phyloP scores from a whole-genome alignment of 2,329 filamentous ascomycete species.

The Aspergillus nomiae region DNA sequence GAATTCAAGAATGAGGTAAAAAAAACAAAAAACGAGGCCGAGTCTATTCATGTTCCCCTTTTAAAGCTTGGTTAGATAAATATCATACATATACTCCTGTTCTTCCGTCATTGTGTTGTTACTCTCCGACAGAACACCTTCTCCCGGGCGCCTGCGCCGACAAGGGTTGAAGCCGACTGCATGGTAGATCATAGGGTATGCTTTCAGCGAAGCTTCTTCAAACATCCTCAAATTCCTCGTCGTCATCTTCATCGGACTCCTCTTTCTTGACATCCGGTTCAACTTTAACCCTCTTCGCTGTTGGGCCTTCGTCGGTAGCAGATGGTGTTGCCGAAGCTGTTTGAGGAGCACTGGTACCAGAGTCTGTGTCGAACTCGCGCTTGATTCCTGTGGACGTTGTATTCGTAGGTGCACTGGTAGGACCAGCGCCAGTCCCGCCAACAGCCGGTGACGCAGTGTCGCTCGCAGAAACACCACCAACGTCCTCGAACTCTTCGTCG shows the following conservation, averaged over 20 bases:
- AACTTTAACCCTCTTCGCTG: slow-evolving; percentile 48
- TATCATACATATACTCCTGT: neutral
- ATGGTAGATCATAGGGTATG: neutral
- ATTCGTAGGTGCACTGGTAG: slow-evolving; percentile 30
- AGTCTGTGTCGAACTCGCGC: slow-evolving; percentile 42
- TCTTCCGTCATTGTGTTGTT: neutral
- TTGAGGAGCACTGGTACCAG: slow-evolving; percentile 40
- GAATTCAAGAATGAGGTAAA: neutral
- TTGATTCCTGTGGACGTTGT: slow-evolving; percentile 33
- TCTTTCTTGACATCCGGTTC: slow-evolving; percentile 40
- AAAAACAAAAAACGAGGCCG: neutral
- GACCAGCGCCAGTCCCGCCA: slow-evolving; percentile 24
- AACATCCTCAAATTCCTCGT: slow-evolving; percentile 49
- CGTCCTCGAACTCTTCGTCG: slow-evolving; percentile 49
- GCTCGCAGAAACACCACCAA: slow-evolving; percentile 41
- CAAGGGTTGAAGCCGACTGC: neutral
- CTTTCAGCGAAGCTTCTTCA: slow-evolving; percentile 16
- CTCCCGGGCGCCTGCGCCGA: slow-evolving; percentile 25
- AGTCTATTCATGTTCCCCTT: neutral
- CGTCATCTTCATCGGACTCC: slow-evolving; percentile 47
- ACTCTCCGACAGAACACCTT: neutral
- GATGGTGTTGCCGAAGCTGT: slow-evolving; percentile 41
- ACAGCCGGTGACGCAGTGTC: slow-evolving; percentile 39
- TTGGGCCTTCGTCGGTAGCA: slow-evolving; percentile 41
- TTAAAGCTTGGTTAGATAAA: neutral